These are phyloP conservation scores for Lenwebbia sp. DNA, from an alignment of 345 rosid species.

Conservation along the genomic window DNA sequence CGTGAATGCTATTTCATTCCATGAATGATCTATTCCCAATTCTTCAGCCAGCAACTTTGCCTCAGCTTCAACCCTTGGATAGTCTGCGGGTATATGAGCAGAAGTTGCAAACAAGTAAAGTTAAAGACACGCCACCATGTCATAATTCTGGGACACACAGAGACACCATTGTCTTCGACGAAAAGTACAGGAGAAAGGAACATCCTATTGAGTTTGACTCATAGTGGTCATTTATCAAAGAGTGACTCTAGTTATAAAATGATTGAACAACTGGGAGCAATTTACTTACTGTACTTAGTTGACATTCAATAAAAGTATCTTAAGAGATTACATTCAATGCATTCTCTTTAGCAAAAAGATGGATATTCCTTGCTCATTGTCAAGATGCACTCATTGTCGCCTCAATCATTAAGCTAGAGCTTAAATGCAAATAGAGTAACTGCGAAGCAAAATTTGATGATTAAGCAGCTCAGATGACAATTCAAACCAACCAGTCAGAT, in stretches of 20 bases:
- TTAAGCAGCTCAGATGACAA: not conserved
- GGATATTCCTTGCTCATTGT: not conserved
- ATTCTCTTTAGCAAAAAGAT: not conserved
- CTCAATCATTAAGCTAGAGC: not conserved
- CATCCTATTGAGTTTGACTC: not conserved
- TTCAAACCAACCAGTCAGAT: not conserved
- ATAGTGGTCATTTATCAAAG: not conserved
- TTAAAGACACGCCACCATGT: not conserved
- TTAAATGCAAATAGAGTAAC: not conserved
- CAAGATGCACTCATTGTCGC: not conserved
- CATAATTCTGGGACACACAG: not conserved
- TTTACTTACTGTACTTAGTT: not conserved
- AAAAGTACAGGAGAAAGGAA: not conserved
- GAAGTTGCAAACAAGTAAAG: not conserved
- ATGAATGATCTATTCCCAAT: constrained; percentile 39
- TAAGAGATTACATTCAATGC: not conserved
- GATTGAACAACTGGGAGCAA: not conserved
- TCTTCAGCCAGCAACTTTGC: constrained; percentile 73
- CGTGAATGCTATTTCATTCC: constrained; percentile 55
- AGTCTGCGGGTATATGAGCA: constrained; percentile 46
- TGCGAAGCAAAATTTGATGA: not conserved
- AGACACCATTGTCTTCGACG: not conserved
- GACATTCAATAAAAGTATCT: not conserved
- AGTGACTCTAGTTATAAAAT: not conserved
- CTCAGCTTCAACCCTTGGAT: constrained; percentile 76